Conservation (phyloP, 1,284 basidiomycete species). For the Sporisorium scitamineum region DNA sequence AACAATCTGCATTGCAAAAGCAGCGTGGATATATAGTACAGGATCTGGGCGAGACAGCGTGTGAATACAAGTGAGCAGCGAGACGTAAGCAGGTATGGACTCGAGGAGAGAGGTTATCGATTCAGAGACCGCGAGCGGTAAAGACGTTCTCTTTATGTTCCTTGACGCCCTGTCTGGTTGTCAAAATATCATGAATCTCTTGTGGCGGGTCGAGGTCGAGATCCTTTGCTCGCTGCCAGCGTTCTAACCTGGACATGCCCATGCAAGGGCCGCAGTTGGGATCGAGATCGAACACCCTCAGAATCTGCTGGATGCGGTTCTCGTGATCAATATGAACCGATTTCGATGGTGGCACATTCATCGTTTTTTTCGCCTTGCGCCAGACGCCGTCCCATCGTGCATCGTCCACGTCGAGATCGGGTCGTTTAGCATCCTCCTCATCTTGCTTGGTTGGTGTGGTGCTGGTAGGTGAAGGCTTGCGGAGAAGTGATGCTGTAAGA, state of each 20-base stretch:
- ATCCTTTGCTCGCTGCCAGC: slow-evolving; percentile 86
- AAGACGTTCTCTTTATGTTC: slow-evolving; percentile 48
- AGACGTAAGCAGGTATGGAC: neutral
- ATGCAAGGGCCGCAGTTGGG: slow-evolving; percentile 81
- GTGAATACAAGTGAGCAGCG: neutral
- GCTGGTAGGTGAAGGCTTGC: slow-evolving; percentile 12
- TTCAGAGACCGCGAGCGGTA: slow-evolving; percentile 32
- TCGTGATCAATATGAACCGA: slow-evolving; percentile 60
- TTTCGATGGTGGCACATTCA: slow-evolving; percentile 38
- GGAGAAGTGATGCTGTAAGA: slow-evolving; percentile 20
- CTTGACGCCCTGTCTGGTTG: slow-evolving; percentile 56
- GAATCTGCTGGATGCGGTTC: slow-evolving; percentile 63
- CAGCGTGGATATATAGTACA: slow-evolving; percentile 38
- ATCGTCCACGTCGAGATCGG: slow-evolving; percentile 51
- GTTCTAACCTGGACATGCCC: slow-evolving; percentile 82
- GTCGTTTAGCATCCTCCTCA: slow-evolving; percentile 21
- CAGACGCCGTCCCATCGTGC: slow-evolving; percentile 56
- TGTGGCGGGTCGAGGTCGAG: slow-evolving; percentile 85
- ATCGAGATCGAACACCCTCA: slow-evolving; percentile 66
- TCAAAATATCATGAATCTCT: slow-evolving; percentile 75
- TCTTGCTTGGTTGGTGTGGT: slow-evolving; percentile 10
- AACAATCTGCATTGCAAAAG: slow-evolving; percentile 18
- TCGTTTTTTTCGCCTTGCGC: slow-evolving; percentile 48
- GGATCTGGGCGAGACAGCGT: neutral
- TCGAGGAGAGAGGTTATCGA: neutral